Base-by-base conservation (phyloP, 192 early-diverging fungal genomes). In the Coemansia sp. region DNA sequence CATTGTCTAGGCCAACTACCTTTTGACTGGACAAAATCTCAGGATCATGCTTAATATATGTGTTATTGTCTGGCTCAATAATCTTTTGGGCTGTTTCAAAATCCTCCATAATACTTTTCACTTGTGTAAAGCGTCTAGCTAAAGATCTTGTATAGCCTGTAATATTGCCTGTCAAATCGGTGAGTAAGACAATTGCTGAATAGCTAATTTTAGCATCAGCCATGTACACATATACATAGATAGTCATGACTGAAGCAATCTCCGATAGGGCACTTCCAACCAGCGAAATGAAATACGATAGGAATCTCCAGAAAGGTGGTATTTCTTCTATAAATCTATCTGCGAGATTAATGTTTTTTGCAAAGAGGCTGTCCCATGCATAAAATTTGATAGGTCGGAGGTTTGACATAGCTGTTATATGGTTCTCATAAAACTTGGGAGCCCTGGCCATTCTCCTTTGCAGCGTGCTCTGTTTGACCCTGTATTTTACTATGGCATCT, bases 21-120 rank as follows among this genome's bases (percentile, higher is more conserved):
- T 39, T 20, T 14, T 28, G 19, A 34, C 32, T 52, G 19, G 22
- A 46, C 10, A 24, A 20, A 57, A 61, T 50, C 32, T 61, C 56
- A 13, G 22, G 10, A 0, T 28, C 8, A 30, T 8, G 29, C 18
- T 10, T 71, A 45, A 20, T 29, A 27, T 19, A 50, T 29, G 14
- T 46, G 10, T 30, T 65, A 28, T 19, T 51, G 32, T 36, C 55
- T 71, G 19, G 1, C 42, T 53, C 18, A n/a, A n/a, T n/a, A n/a
- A n/a, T n/a, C n/a, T n/a, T n/a, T n/a, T n/a, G n/a, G n/a, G n/a
- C n/a, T n/a, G n/a, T n/a, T n/a, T n/a, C n/a, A n/a, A n/a, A n/a
- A n/a, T n/a, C n/a, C n/a, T n/a, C n/a, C n/a, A n/a, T n/a, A n/a
- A n/a, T n/a, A n/a, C n/a, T n/a, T n/a, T n/a, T n/a, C n/a, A n/a